Evolutionary conservation across 257 asterid genomes (phyloP).

Genomic region (Fraxinus americana): DNA sequence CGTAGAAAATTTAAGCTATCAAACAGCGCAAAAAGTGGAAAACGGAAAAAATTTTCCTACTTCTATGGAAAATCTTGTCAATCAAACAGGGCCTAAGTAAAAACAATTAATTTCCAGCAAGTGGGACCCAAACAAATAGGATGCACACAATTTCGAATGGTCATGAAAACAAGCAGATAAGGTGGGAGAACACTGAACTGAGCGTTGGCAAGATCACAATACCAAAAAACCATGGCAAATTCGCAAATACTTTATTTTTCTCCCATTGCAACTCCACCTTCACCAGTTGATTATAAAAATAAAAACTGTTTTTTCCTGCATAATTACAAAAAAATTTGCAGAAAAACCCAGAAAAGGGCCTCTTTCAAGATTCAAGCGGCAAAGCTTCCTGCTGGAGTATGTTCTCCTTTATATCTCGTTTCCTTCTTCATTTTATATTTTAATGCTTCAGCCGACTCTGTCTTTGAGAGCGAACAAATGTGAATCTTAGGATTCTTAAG

Average conservation of each 20-base stretch:
- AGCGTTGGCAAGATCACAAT: background rate
- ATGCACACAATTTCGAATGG: background rate
- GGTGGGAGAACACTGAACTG: background rate
- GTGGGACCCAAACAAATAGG: background rate
- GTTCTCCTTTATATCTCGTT: background rate
- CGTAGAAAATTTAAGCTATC: too few species aligned
- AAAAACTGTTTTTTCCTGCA: conserved; percentile 1
- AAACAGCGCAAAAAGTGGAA: too few species aligned
- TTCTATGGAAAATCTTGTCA: too few species aligned
- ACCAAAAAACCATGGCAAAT: background rate
- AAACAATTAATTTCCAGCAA: too few species aligned
- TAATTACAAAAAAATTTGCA: conserved; percentile 5
- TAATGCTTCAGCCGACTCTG: too few species aligned
- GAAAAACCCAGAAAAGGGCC: conserved; percentile 24
- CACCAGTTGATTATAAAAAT: background rate
- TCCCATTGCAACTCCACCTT: background rate
- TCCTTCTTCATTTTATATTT: background rate
- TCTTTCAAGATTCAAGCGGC: conserved; percentile 69
- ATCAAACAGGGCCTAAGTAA: too few species aligned
- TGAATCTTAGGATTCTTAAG: too few species aligned
- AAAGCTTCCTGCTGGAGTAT: conserved; percentile 85
- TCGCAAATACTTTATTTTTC: background rate
- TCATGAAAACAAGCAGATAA: background rate
- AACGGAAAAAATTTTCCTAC: too few species aligned
- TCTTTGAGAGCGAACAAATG: too few species aligned